Percentiles rank a stretch among this genome's conserved stretches.
Evolutionary conservation across 192 early-diverging fungal species (phyloP).

Genomic region (Diversispora epigaea): DNA sequence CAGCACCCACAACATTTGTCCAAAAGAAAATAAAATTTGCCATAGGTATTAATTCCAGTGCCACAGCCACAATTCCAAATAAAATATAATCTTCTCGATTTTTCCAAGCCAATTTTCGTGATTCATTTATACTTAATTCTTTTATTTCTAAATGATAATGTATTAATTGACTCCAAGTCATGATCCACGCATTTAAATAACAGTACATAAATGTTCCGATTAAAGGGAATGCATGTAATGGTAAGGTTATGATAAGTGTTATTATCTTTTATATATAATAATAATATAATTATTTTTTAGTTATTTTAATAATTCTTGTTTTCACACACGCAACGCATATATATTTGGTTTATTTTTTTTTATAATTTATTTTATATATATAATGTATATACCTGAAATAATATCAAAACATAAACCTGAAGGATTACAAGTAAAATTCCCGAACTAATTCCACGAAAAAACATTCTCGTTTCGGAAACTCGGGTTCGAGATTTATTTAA

Average conservation of each 20-base stretch:
- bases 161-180: constrained; percentile 49
- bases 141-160: constrained; percentile 59
- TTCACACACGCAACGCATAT: background rate
- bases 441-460: constrained; percentile 48
- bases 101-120: constrained; percentile 47
- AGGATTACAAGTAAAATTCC: constrained; percentile 43
- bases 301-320: background rate
- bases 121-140: constrained; percentile 46
- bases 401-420: constrained; percentile 35
- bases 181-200: constrained; percentile 54
- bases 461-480: constrained; percentile 37
- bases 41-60: constrained; percentile 62
- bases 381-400: background rate
- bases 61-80: constrained; percentile 55
- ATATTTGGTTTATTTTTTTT: background rate
- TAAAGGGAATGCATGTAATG: constrained; percentile 59
- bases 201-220: constrained; percentile 52
- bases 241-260: constrained; percentile 54
- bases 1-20: constrained; percentile 63
- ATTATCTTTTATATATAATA: constrained; percentile 45
- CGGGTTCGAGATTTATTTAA: constrained; percentile 41
- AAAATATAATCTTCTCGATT: constrained; percentile 34
- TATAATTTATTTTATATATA: background rate
- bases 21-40: constrained; percentile 64
- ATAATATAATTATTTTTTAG: background rate